Conservation (phyloP, 306 rosid species). For the Trifolium fragiferum region DNA sequence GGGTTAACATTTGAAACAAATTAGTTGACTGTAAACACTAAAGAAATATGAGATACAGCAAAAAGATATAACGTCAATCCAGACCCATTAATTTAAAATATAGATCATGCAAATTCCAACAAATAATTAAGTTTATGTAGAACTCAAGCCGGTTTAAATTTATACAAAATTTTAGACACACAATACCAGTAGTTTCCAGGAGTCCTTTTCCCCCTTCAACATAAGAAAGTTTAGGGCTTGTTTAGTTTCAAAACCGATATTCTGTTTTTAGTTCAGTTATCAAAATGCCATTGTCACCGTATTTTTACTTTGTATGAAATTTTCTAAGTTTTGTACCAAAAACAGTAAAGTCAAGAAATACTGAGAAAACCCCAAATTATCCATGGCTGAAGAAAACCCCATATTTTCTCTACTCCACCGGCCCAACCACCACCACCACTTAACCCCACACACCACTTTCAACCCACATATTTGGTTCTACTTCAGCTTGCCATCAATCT, state of each 20-base stretch:
- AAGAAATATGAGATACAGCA: not conserved
- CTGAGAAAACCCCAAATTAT: no score
- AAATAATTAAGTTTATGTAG: not conserved
- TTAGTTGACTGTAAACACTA: not conserved
- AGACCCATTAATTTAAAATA: not conserved
- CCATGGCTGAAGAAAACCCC: no score
- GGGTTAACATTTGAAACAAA: conserved; percentile 1
- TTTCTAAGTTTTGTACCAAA: not conserved
- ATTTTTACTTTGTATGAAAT: no score
- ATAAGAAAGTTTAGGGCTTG: not conserved
- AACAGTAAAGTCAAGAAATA: not conserved
- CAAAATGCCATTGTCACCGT: not conserved
- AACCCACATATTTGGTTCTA: no score
- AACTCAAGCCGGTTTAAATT: not conserved
- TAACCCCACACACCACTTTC: no score
- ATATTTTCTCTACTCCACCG: no score
- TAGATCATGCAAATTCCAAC: not conserved
- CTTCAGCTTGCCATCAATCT: not conserved
- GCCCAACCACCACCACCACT: no score
- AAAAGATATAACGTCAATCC: not conserved
- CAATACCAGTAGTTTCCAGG: not conserved
- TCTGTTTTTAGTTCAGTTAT: not conserved
- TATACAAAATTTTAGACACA: not conserved
- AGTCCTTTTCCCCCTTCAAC: not conserved
- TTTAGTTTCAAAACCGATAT: not conserved